These are phyloP conservation scores for Stephanocyclus meneghinianus DNA, from an alignment of 352 stramenopile species.

Conservation along the genomic window DNA sequence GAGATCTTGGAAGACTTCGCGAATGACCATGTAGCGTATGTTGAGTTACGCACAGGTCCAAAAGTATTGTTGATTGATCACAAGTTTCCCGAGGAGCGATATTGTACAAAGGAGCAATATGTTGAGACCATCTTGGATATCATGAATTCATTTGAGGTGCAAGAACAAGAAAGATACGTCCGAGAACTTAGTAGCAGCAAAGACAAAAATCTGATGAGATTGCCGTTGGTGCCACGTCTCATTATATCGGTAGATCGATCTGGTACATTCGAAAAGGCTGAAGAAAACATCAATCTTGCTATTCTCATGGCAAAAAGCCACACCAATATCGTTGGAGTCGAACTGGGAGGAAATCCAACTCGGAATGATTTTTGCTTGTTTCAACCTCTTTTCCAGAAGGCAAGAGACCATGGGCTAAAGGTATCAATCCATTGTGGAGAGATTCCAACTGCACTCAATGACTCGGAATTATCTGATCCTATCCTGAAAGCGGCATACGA, in stretches of 20 bases:
- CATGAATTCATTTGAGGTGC: slow-evolving; percentile 58
- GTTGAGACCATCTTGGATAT: slow-evolving; percentile 60
- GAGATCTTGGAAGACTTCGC: slow-evolving; percentile 75
- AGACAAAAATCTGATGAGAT: background rate
- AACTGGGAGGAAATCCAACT: slow-evolving; percentile 77
- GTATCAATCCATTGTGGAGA: slow-evolving; percentile 91
- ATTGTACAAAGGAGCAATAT: slow-evolving; percentile 60
- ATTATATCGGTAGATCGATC: slow-evolving; percentile 74
- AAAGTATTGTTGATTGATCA: slow-evolving; percentile 46
- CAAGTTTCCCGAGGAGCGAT: background rate
- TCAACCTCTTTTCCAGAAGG: slow-evolving; percentile 82
- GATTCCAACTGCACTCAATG: slow-evolving; percentile 76
- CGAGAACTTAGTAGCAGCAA: slow-evolving; percentile 18
- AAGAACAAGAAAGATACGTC: slow-evolving; percentile 36
- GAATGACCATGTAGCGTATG: slow-evolving; percentile 62
- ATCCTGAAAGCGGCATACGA: slow-evolving; percentile 56
- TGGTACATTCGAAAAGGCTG: slow-evolving; percentile 47
- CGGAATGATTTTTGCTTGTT: slow-evolving; percentile 88
- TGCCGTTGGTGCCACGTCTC: slow-evolving; percentile 58
- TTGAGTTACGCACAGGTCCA: slow-evolving; percentile 73
- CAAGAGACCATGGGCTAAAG: slow-evolving; percentile 84
- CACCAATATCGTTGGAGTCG: slow-evolving; percentile 67
- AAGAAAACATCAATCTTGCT: slow-evolving; percentile 63
- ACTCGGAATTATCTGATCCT: slow-evolving; percentile 7
- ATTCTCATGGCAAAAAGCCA: slow-evolving; percentile 39